Percentiles rank a stretch among this genome's conserved stretches.
phyloP scores from a whole-genome alignment of 441 rosid genomes.

The Jatropha podagrica region DNA sequence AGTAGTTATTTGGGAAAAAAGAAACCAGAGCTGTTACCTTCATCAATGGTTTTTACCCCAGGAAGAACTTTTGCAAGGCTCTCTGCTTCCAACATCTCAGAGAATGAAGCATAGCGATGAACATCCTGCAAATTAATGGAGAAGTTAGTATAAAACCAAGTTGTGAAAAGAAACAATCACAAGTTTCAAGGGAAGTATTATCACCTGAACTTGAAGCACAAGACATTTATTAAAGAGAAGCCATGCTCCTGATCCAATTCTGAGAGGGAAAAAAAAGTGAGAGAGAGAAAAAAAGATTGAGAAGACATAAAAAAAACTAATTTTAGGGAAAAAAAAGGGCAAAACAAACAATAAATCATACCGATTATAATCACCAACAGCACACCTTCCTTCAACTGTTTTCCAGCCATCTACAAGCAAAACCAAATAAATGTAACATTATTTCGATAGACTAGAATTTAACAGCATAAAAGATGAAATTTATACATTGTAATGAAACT shows the following conservation, averaged over 20 bases:
- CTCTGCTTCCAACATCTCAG: constrained; percentile 62
- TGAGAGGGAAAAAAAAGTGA: constrained; percentile 25
- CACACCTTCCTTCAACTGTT: constrained; percentile 75
- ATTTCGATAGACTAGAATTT: not conserved
- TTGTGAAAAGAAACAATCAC: not conserved
- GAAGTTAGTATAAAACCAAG: not conserved
- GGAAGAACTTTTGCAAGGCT: constrained; percentile 61
- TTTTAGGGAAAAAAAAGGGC: not conserved
- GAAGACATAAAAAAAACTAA: not conserved
- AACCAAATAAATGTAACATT: constrained; percentile 4
- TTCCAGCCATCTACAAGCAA: constrained; percentile 55
- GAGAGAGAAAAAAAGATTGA: not conserved
- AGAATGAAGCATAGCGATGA: constrained; percentile 48
- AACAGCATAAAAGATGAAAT: not conserved
- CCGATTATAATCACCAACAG: constrained; percentile 44
- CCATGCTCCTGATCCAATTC: constrained; percentile 47
- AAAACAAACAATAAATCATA: constrained; percentile 15
- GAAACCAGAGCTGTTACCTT: constrained; percentile 40
- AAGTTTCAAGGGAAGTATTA: constrained; percentile 42
- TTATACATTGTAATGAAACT: not conserved
- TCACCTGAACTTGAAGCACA: constrained; percentile 68
- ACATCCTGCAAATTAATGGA: constrained; percentile 41
- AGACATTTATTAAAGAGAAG: constrained; percentile 57
- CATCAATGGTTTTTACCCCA: constrained; percentile 51
- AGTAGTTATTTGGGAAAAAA: not conserved